Evolutionary conservation across 257 asterid genomes (phyloP).

Genomic region (Solanum chaucha): DNA sequence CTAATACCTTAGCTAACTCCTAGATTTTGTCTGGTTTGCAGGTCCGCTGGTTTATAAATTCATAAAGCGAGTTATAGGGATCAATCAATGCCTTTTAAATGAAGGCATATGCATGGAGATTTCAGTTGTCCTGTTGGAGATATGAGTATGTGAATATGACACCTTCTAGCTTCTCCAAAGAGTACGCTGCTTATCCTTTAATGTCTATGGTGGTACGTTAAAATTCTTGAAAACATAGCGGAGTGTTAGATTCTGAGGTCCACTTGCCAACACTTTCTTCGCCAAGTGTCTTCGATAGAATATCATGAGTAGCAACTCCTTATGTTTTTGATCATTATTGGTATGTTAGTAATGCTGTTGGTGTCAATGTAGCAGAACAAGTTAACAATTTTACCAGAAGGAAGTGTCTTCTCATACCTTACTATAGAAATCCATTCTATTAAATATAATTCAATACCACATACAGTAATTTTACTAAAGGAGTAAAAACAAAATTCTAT

Average conservation of each 20-base stretch:
- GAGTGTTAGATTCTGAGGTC: background rate
- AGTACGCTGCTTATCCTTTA: background rate
- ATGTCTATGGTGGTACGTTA: background rate
- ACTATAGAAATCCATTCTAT: background rate
- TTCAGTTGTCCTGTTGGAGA: background rate
- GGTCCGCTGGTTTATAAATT: background rate
- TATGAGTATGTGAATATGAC: background rate
- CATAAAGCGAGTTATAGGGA: background rate
- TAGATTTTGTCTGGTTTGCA: background rate
- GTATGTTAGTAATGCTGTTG: background rate
- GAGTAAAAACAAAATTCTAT: constrained; percentile 15
- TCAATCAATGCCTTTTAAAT: background rate
- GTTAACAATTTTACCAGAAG: background rate
- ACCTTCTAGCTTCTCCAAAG: background rate
- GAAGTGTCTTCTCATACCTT: background rate
- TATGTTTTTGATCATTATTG: background rate
- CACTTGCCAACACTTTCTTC: background rate
- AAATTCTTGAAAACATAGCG: background rate
- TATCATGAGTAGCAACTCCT: background rate
- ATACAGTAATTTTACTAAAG: constrained; percentile 3
- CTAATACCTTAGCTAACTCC: background rate
- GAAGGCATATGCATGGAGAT: background rate
- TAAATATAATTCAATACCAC: constrained; percentile 2
- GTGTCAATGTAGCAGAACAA: background rate
- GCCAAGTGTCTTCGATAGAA: background rate